A percentile compares a stretch with the other conserved stretches of the same genome.
Evolutionary conservation across 495 filamentous ascomycete species (phyloP).

Genomic region (Penicillium cosmopolitanum): DNA sequence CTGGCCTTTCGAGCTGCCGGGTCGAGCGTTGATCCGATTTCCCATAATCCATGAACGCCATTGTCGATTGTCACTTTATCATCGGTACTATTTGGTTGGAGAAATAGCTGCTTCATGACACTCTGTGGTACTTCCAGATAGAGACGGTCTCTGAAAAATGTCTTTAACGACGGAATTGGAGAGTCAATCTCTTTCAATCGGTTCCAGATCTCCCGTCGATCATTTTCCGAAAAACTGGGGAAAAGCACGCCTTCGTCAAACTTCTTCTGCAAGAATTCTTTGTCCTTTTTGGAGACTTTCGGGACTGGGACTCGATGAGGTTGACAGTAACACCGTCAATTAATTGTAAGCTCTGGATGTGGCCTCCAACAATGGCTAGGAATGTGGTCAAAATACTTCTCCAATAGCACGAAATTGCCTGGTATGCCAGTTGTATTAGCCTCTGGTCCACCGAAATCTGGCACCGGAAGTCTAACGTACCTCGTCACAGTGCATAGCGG

Average conservation of each 20-base stretch:
- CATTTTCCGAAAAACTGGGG: not conserved
- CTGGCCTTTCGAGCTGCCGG: not conserved
- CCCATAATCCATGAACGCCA: conserved; percentile 2
- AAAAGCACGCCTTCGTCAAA: conserved; percentile 12
- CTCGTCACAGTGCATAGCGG: too few species aligned
- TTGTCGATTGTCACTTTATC: conserved; percentile 8
- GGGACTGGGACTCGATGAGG: too few species aligned
- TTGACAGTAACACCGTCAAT: too few species aligned
- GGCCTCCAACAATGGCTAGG: too few species aligned
- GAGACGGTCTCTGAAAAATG: conserved; percentile 17
- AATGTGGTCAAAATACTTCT: too few species aligned
- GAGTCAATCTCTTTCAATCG: conserved; percentile 10
- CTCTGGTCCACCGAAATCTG: too few species aligned
- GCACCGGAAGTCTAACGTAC: too few species aligned
- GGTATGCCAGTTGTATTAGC: too few species aligned
- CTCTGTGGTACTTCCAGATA: conserved; percentile 12
- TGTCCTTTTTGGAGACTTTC: too few species aligned
- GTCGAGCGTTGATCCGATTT: not conserved
- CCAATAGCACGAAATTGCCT: too few species aligned
- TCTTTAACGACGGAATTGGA: conserved; percentile 13
- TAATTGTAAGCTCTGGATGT: too few species aligned
- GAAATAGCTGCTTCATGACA: conserved; percentile 10
- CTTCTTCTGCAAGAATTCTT: not conserved
- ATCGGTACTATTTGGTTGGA: not conserved
- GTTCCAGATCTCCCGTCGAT: conserved; percentile 5